Evolutionary conservation across 2,329 filamentous ascomycete species (phyloP), one percentile per base, ranked within the genome.

Genomic region (Sclerotinia trifoliorum): DNA sequence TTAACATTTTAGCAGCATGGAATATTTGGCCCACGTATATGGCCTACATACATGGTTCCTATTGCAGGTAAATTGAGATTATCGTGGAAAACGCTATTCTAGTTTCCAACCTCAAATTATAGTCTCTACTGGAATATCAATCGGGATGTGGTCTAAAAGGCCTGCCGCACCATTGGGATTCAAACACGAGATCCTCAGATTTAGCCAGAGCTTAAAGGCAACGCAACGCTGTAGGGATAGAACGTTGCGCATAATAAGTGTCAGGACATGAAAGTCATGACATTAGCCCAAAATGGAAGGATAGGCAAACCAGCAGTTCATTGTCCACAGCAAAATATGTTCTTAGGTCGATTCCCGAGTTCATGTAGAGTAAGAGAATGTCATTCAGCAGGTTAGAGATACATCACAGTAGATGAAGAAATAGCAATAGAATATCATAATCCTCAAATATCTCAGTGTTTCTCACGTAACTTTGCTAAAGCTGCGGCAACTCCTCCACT

Each of bases 401-500:
- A 5, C 11, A 55, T 19, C 29, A 35, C 5, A 15, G 26, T 24
- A 35, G 44, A 35, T 35, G 13, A 17, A 3, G 13, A 49, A 19
- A 11, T 39, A 35, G 7, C 3, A 10, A 48, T 32, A n/a, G 19
- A 21, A 46, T 46, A 26, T 39, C 21, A 35, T 19, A 3, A 6
- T 21, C 4, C 39, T 24, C 19, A 61, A 48, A 39, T 15, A 10
- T 44, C 39, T 68, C 21, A 68, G 21, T 35, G 24, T 15, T 68
- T 51, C 39, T 68, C 67, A 32, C 74, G 70, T 32, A 90, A 77
- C 71, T 80, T 87, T 10, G 86, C 86, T 70, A 90, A 75, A 21
- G 88, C 88, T 44, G 85, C 86, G 57, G 87, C 86, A 58, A 90
- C 79, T 2, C 88, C 86, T 57, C 82, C 85, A 69, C 82, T 83